Evolutionary conservation across 2,329 filamentous ascomycete species (phyloP), one percentile per base, ranked within the genome.

Genomic region (Apiospora koreana): DNA sequence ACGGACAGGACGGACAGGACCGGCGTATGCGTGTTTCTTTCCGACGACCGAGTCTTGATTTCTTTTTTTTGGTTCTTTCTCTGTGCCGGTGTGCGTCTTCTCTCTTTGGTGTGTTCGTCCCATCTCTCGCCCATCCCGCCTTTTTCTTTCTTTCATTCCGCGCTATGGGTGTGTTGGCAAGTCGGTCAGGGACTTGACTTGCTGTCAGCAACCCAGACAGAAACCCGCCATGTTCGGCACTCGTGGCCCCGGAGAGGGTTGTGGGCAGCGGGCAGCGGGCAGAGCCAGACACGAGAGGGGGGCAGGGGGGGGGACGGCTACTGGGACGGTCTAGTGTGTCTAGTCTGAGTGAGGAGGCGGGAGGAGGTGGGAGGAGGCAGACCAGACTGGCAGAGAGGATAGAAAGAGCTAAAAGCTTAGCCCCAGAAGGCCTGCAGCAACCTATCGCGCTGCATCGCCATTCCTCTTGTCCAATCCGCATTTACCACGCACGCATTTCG

Each of bases 401-500:
- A 68, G 65, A 35, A 42, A 38, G 38, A 46, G n/a, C 50, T 58
- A 62, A 62, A 38, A 62, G 54, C 54, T 62, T 62, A 62, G 54
- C 31, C 54, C 54, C 54, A 62, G 21, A 62, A 38, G 31, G 54
- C 31, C 54, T 62, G 54, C 54, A 62, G 54, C 54, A 62, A 18
- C 54, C 31, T 67, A 67, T 67, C 65, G 35, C 65, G 65, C 65
- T 67, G 65, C 65, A 46, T 67, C 65, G 42, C 31, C 41, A 8
- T n/a, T 21, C 31, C 73, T 70, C 70, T 74, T 73, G 69, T 69
- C 77, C 77, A 77, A 78, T 79, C 77, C 75, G 72, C 74, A 71
- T 73, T 74, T 75, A 75, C 77, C 78, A 79, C 78, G 78, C 77
- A 72, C 78, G 78, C 77, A 72, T 62, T 64, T 69, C 72, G 65